These are phyloP conservation scores for Hura crepitans DNA, from an alignment of 441 rosid species.

Conservation along the genomic window DNA sequence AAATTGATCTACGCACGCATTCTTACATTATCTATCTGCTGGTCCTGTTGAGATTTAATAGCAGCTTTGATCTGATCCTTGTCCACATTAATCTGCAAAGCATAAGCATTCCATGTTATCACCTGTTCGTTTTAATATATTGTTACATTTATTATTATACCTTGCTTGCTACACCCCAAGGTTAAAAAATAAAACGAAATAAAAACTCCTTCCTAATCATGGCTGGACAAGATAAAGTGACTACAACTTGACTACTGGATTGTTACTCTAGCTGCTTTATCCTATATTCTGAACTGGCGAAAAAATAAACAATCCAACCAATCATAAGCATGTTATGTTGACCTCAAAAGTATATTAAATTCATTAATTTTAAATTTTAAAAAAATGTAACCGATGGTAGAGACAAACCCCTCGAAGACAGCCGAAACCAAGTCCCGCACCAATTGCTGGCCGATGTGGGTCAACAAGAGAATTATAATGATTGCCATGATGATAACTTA, in stretches of 20 bases:
- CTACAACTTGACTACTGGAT: not conserved
- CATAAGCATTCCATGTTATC: not conserved
- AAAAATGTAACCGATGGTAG: too few relatives aligned
- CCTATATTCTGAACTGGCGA: not conserved
- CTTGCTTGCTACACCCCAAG: too few relatives aligned
- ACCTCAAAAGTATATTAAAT: constrained; percentile 5
- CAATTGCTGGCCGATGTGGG: constrained; percentile 73
- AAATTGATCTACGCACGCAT: not conserved
- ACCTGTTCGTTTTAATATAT: not conserved
- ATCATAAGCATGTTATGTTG: not conserved
- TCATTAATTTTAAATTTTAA: too few relatives aligned
- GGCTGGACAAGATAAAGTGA: not conserved
- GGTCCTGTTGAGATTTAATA: constrained; percentile 95
- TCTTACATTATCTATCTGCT: constrained; percentile 84
- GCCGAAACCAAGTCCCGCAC: constrained; percentile 97
- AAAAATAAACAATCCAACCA: not conserved
- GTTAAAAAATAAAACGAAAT: too few relatives aligned
- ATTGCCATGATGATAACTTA: constrained; percentile 93
- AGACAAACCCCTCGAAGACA: constrained; percentile 77
- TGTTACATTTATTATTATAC: not conserved
- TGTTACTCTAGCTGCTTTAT: not conserved
- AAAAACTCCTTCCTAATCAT: too few relatives aligned
- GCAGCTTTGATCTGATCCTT: constrained; percentile 96
- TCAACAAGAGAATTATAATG: constrained; percentile 96
- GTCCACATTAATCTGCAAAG: constrained; percentile 73